Evolutionary conservation across 2,329 filamentous ascomycete genomes (phyloP).

Genomic region (Coniochaeta sp.): DNA sequence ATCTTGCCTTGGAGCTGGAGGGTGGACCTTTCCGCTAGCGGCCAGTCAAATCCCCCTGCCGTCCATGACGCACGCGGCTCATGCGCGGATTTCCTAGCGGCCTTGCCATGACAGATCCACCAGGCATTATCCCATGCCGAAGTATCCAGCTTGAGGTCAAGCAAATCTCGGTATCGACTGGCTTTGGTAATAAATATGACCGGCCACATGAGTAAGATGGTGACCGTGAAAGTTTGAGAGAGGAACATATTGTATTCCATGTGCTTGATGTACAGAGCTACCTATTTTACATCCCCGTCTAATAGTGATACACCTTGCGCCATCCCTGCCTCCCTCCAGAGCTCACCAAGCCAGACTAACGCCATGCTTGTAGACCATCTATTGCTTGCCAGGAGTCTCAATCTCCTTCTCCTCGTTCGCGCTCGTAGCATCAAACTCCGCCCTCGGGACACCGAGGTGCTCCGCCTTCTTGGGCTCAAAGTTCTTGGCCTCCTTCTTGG

Average conservation of each 20-base stretch:
- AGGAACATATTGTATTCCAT: neutral
- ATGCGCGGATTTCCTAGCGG: conserved; percentile 4
- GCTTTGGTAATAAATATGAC: no score
- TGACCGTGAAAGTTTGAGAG: no score
- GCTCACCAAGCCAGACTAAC: no score
- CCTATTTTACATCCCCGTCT: neutral
- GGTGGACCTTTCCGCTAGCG: neutral
- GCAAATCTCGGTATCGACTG: no score
- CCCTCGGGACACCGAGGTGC: conserved; percentile 13
- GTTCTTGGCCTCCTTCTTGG: no score
- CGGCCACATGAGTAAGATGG: no score
- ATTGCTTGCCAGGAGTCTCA: neutral
- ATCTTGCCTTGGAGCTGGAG: conserved; percentile 1
- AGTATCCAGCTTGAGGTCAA: no score
- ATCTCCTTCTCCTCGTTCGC: conserved; percentile 19
- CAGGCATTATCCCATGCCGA: no score
- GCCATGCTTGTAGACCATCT: neutral
- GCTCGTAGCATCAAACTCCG: conserved; percentile 23
- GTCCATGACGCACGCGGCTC: conserved; percentile 21
- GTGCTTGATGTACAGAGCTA: neutral
- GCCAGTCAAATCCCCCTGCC: conserved; percentile 9
- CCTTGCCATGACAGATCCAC: no score
- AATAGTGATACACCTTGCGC: neutral
- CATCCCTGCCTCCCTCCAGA: neutral
- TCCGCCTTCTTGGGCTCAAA: conserved; percentile 6